These are phyloP conservation scores for Colletotrichum gloeosporioides DNA, from an alignment of 2,329 filamentous ascomycete species.

Conservation along the genomic window DNA sequence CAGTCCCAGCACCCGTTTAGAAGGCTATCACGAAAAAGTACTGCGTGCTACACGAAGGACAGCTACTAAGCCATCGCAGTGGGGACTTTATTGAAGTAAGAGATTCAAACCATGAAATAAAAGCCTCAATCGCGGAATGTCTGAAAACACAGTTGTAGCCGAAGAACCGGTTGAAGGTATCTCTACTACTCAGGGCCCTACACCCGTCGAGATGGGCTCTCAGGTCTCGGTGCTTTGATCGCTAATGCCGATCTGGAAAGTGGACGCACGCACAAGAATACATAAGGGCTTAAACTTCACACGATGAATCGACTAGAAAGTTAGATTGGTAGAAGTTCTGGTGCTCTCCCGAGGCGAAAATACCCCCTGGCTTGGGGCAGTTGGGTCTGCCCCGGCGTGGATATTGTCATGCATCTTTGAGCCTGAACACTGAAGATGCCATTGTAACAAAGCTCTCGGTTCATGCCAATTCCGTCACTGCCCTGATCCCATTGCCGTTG, in stretches of 20 bases:
- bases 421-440: background rate
- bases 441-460: background rate
- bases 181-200: background rate
- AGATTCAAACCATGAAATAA: background rate
- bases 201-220: background rate
- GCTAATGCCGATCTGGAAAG: background rate
- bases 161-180: background rate
- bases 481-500: background rate
- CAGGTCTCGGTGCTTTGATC: background rate
- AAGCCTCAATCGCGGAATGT: background rate
- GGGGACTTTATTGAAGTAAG: too few relatives aligned
- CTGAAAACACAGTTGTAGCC: background rate
- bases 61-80: background rate
- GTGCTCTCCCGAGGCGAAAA: background rate
- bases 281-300: background rate
- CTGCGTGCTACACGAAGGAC: background rate
- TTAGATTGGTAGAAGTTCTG: background rate
- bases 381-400: background rate
- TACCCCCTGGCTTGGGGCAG: background rate
- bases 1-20: background rate
- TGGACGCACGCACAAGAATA: background rate
- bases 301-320: background rate
- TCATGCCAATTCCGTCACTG: background rate
- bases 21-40: background rate
- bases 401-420: background rate